Conservation (phyloP, 345 rosid species). For the Melastoma malabathricum region DNA sequence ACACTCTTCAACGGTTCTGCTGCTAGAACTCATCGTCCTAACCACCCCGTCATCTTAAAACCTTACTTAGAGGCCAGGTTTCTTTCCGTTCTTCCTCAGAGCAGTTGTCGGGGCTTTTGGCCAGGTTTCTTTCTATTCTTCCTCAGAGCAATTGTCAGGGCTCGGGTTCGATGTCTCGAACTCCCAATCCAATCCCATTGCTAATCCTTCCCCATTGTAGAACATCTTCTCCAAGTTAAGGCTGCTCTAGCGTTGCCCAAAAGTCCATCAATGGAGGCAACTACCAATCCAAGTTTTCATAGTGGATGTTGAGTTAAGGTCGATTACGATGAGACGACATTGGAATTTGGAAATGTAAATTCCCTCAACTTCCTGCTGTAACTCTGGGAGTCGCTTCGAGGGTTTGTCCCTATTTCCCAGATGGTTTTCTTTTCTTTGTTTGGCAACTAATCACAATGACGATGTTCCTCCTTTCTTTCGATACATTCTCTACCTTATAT, state of each 20-base stretch:
- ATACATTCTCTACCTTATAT: no score
- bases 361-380: no score
- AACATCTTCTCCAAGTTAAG: slow-evolving; percentile 10
- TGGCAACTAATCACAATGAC: no score
- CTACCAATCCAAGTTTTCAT: no score
- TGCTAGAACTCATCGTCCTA: slow-evolving; percentile 40
- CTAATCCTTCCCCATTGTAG: slow-evolving; percentile 12
- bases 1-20: slow-evolving; percentile 57
- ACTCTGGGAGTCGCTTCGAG: no score
- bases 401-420: no score
- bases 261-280: no score
- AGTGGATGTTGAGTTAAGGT: no score
- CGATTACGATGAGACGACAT: not conserved
- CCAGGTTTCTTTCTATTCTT: slow-evolving; percentile 26
- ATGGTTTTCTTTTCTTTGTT: no score
- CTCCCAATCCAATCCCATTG: slow-evolving; percentile 44
- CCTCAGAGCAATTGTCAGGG: slow-evolving; percentile 19
- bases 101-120: slow-evolving; percentile 22
- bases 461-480: no score
- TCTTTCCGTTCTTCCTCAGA: slow-evolving; percentile 24
- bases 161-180: slow-evolving; percentile 22
- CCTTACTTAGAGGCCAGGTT: slow-evolving; percentile 26
- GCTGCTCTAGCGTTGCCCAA: slow-evolving; percentile 18
- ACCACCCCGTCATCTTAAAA: slow-evolving; percentile 15
- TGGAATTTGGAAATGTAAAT: no score